These are phyloP conservation scores for Exophiala aquamarina DNA, from an alignment of 2,329 filamentous ascomycete species.

Conservation along the genomic window DNA sequence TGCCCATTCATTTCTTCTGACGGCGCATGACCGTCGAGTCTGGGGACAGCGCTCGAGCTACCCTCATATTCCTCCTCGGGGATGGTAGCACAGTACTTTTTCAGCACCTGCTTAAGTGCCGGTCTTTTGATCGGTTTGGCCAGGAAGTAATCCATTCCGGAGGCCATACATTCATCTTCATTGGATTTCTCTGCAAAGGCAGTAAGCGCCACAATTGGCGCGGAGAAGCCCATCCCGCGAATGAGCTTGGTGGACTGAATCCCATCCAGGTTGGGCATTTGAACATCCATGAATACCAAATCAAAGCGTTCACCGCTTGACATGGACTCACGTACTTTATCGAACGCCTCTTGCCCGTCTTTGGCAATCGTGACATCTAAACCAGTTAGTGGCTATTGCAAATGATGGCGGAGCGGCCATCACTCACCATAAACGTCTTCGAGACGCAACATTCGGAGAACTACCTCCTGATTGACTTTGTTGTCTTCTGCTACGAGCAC, in stretches of 20 bases:
- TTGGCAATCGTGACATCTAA: slow-evolving; percentile 84
- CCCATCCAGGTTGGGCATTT: slow-evolving; percentile 91
- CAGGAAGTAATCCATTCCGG: slow-evolving; percentile 89
- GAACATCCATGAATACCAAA: slow-evolving; percentile 93
- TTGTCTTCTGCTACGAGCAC: slow-evolving; percentile 86
- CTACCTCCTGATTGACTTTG: slow-evolving; percentile 62
- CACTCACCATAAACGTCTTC: slow-evolving; percentile 47
- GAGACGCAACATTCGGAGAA: slow-evolving; percentile 60
- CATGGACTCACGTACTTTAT: slow-evolving; percentile 81
- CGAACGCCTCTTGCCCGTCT: slow-evolving; percentile 82
- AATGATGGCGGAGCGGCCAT: neutral
- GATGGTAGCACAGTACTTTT: slow-evolving; percentile 77
- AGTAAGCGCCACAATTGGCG: slow-evolving; percentile 86
- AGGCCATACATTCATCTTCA: slow-evolving; percentile 80
- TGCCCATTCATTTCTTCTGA: slow-evolving; percentile 1
- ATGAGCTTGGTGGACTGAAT: slow-evolving; percentile 84
- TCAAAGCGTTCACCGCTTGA: slow-evolving; percentile 71
- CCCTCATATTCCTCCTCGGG: slow-evolving; percentile 62
- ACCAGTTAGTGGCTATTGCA: slow-evolving; percentile 53
- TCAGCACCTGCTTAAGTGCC: slow-evolving; percentile 80
- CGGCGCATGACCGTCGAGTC: neutral
- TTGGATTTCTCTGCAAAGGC: slow-evolving; percentile 91
- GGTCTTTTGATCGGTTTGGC: slow-evolving; percentile 74
- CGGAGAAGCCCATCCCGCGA: slow-evolving; percentile 78
- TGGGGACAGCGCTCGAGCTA: slow-evolving; percentile 13